Base-by-base conservation (phyloP, 495 filamentous ascomycete genomes). In the Xylaria nigripes region DNA sequence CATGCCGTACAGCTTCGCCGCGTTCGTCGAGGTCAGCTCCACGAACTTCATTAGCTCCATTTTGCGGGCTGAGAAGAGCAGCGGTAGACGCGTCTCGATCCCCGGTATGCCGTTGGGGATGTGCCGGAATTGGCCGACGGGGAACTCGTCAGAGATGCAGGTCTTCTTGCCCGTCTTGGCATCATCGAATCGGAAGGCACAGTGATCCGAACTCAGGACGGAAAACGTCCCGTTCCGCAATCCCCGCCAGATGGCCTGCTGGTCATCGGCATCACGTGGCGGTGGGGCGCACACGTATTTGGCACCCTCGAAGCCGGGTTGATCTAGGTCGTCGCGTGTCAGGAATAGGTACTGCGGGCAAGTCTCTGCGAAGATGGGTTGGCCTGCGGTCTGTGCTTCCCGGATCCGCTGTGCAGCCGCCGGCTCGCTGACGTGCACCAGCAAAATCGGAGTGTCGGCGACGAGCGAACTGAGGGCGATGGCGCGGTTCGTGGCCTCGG, bases 261-360 rank as follows among this genome's bases (percentile, higher is more conserved):
- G 65, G 53, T 75, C 74, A 36, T 64, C 61, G 53, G 43, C 72
- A 56, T 56, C 54, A 16, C 64, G 61, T 8, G 73, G 67, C 18
- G 76, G 73, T 3, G 77, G 76, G 4, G 71, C 72, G 59, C 75
- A 78, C 5, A 80, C 70, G 57, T 68, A 74, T 62, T 78, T 78
- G 1, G 76, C 75, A n/a, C 75, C 81, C 34, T 75, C 69, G 61
- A 82, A 82, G 2, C 71, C 76, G 4, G 73, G 72, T 19, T 67
- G 65, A 48, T 74, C 70, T 21, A 82, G 64, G 51, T 71, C 70
- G 38, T 78, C 74, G 6, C 76, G 70, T 4, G 76, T 79, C 2
- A 85, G 70, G 56, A 81, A 80, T n/a, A 84, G 68, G 58, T 85
- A 85, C 51, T 85, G 81, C 6, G 82, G 82, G 60, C 81, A 84